Evolutionary conservation across 768 basidiomycete genomes (phyloP).

Genomic region (Termitomyces sp.): DNA sequence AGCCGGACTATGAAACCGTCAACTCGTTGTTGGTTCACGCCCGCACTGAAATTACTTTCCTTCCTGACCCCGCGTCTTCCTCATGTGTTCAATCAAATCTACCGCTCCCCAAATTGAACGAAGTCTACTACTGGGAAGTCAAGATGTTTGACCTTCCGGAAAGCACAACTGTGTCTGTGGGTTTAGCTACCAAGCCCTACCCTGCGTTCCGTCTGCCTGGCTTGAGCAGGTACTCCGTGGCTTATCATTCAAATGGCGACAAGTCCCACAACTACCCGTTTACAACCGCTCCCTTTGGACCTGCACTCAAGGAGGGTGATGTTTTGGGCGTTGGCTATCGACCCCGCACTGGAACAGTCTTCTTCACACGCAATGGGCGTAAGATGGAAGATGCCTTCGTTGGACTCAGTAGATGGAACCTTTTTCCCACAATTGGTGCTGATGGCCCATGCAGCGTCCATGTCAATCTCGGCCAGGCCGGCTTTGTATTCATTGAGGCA

Average conservation of each 20-base stretch:
- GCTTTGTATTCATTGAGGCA: constrained; percentile 99
- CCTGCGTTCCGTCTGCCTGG: constrained; percentile 93
- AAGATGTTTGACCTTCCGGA: constrained; percentile 98
- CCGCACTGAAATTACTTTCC: constrained; percentile 96
- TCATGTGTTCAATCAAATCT: constrained; percentile 97
- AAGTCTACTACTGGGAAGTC: constrained; percentile 99
- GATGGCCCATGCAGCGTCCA: constrained; percentile 96
- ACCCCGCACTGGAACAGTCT: constrained; percentile 95
- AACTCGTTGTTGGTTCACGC: constrained; percentile 91
- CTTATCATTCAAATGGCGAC: constrained; percentile 95
- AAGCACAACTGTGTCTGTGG: constrained; percentile 85
- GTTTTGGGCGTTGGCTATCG: constrained; percentile 95
- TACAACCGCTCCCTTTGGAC: constrained; percentile 79
- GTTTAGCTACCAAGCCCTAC: constrained; percentile 95
- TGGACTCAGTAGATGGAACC: constrained; percentile 85
- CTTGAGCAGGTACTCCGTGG: constrained; percentile 81
- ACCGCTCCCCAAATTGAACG: constrained; percentile 95
- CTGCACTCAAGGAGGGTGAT: constrained; percentile 87
- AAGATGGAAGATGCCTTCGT: constrained; percentile 96
- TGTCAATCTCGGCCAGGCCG: constrained; percentile 95
- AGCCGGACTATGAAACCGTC: constrained; percentile 96
- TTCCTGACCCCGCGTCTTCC: constrained; percentile 91
- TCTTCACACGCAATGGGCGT: constrained; percentile 97
- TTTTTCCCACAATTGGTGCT: constrained; percentile 96
- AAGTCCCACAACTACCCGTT: constrained; percentile 98